Evolutionary conservation across 495 filamentous ascomycete species (phyloP).

Genomic region (Pyrenopolyporus hunteri): DNA sequence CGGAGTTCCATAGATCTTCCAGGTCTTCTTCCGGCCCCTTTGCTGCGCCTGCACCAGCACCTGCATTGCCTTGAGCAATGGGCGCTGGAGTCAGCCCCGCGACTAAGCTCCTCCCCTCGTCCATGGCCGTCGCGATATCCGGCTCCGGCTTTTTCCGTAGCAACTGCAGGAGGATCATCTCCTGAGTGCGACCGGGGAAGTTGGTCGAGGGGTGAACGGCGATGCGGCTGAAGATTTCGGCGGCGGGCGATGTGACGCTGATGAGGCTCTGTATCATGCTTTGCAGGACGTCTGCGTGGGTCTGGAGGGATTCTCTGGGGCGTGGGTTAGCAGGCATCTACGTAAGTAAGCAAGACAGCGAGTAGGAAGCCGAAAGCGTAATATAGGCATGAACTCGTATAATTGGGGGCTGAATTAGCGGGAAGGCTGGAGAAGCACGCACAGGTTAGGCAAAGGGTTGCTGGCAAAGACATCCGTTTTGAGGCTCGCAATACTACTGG

Average conservation of each 20-base stretch:
- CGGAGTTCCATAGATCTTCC: slow-evolving; percentile 50
- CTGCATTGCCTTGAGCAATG: background rate
- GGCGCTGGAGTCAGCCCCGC: slow-evolving; percentile 22
- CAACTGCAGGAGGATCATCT: slow-evolving; percentile 64
- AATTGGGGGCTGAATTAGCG: no score
- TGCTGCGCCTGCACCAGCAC: background rate
- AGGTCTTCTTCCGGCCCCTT: slow-evolving; percentile 49
- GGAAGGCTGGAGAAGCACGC: background rate
- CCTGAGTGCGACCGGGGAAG: slow-evolving; percentile 74
- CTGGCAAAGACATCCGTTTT: slow-evolving; percentile 45
- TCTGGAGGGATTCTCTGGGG: slow-evolving; percentile 67
- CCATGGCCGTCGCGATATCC: slow-evolving; percentile 72
- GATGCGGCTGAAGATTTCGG: slow-evolving; percentile 64
- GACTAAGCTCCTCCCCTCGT: slow-evolving; percentile 58
- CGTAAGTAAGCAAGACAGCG: background rate
- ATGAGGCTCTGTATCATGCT: slow-evolving; percentile 66
- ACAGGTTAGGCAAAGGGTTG: slow-evolving; percentile 50
- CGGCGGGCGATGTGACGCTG: slow-evolving; percentile 61
- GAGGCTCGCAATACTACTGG: slow-evolving; percentile 68
- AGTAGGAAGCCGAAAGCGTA: background rate
- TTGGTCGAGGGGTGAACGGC: slow-evolving; percentile 76
- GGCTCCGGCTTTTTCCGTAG: slow-evolving; percentile 84
- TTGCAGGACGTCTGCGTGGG: slow-evolving; percentile 68
- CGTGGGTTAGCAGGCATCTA: background rate
- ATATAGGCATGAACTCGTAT: no score